A percentile compares a stretch with the other conserved stretches of the same genome.
Conservation (phyloP, 2,329 filamentous ascomycete species). For the Chlorencoelia australis region DNA sequence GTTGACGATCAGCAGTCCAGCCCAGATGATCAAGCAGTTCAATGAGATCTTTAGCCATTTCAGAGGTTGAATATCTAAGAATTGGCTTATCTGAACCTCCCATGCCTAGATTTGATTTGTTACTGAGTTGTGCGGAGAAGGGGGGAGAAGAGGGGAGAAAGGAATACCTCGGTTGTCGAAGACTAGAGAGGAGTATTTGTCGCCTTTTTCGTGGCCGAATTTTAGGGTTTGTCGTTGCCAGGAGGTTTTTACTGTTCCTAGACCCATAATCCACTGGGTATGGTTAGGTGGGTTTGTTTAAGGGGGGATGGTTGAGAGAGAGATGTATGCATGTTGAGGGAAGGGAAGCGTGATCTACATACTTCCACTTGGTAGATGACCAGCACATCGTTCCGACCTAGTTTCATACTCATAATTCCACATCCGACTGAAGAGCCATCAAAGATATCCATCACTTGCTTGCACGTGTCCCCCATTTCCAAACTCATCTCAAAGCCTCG, state of each 20-base stretch:
- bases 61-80: slow-evolving; percentile 67
- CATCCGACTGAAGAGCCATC: too few relatives aligned
- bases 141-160: not conserved
- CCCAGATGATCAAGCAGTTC: slow-evolving; percentile 61
- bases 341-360: too few relatives aligned
- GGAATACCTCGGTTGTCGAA: slow-evolving; percentile 63
- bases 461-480: not conserved
- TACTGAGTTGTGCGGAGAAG: slow-evolving; percentile 1
- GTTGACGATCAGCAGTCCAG: slow-evolving; percentile 49
- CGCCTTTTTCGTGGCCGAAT: slow-evolving; percentile 62
- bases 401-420: too few relatives aligned
- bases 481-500: not conserved
- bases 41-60: slow-evolving; percentile 72
- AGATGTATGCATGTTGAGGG: too few relatives aligned
- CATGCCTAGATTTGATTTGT: slow-evolving; percentile 38
- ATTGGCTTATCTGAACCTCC: slow-evolving; percentile 71
- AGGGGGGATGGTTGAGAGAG: too few relatives aligned
- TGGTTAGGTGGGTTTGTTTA: too few relatives aligned
- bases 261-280: slow-evolving; percentile 66
- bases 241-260: slow-evolving; percentile 55
- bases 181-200: slow-evolving; percentile 63
- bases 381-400: too few relatives aligned
- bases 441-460: too few relatives aligned
- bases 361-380: too few relatives aligned
- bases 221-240: slow-evolving; percentile 80